A percentile compares a stretch with the other conserved stretches of the same genome.
These are phyloP conservation scores for Saccharomycopsis amapae DNA, from an alignment of 805 yeast species.

Conservation along the genomic window DNA sequence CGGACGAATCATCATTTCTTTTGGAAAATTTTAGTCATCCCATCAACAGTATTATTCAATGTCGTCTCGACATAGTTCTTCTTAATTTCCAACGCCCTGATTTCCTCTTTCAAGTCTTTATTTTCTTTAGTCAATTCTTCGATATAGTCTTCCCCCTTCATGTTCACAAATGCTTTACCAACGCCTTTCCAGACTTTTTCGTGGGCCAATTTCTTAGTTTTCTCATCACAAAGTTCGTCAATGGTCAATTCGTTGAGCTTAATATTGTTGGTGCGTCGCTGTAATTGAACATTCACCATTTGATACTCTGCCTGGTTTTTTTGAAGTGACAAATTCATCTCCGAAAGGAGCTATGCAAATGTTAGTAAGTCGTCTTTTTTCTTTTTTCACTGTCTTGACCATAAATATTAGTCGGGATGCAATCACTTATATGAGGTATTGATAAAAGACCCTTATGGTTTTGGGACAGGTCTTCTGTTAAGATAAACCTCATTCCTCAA, in stretches of 20 bases:
- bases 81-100: conserved; percentile 18
- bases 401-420: too few relatives aligned
- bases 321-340: conserved; percentile 17
- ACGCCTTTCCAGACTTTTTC: conserved; percentile 21
- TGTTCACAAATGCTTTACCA: conserved; percentile 20
- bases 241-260: conserved; percentile 19
- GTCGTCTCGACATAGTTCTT: conserved; percentile 21
- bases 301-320: conserved; percentile 20
- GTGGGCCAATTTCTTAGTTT: background rate
- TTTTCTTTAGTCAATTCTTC: conserved; percentile 14
- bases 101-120: conserved; percentile 16
- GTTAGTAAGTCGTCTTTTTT: too few relatives aligned
- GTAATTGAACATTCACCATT: conserved; percentile 20
- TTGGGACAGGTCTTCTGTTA: too few relatives aligned
- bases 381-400: too few relatives aligned
- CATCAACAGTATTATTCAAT: conserved; percentile 18
- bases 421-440: too few relatives aligned
- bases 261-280: conserved; percentile 13
- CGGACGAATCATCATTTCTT: background rate
- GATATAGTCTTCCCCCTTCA: conserved; percentile 4
- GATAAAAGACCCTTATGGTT: too few relatives aligned
- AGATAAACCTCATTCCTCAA: too few relatives aligned
- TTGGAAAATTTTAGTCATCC: conserved; percentile 19
- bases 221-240: conserved; percentile 4
- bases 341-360: conserved; percentile 19